Evolutionary conservation across 495 filamentous ascomycete species (phyloP), one percentile per base, ranked within the genome.

Genomic region (Geoglossum glabrum): DNA sequence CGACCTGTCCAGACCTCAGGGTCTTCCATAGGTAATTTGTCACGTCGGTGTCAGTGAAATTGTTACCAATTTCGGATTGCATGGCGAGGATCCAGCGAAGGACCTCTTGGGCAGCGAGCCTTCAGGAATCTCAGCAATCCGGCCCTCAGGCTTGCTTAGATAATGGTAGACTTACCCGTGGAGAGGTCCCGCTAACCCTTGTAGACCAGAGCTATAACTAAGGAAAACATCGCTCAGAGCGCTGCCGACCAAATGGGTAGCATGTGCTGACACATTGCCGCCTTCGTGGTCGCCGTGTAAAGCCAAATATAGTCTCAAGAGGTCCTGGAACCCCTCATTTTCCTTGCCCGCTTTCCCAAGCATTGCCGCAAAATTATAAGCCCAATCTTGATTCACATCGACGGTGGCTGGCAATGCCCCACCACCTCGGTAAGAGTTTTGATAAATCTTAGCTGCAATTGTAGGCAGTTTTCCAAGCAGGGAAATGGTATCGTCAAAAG

Each of bases 211-310:
- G 67, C 85, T 90, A 76, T 97, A 97, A 66, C 84, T 88, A 59
- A 98, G 78, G 78, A 89, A 97, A 36, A 92, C 88, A 66, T 97
- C 93, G 69, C 83, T 87, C 57, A 98, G 79, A 9, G 93, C 93
- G 61, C 84, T 89, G n/a, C 92, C 92, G 34, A 98, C 93, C 9
- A 98, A 77, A 71, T 98, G 92, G 25, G 92, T 98, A n/a, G 92
- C 74, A 69, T 98, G 92, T 3, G 92, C 92, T 0, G 89, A 95
- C 57, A 97, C 92, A 66, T 98, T 98, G 56, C 92, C 92, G 58
- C 92, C 92, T 69, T 98, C 92, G 74, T 98, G 92, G 72, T 98
- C 92, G 49, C 90, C 90, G 73, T 98, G 92, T 11, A 98, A 81
- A 27, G 92, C 90, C 21, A 98, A 80, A 72, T 98, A 98, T 21